Evolutionary conservation across 2,329 filamentous ascomycete species (phyloP).

Genomic region (Phialophora verrucosa): DNA sequence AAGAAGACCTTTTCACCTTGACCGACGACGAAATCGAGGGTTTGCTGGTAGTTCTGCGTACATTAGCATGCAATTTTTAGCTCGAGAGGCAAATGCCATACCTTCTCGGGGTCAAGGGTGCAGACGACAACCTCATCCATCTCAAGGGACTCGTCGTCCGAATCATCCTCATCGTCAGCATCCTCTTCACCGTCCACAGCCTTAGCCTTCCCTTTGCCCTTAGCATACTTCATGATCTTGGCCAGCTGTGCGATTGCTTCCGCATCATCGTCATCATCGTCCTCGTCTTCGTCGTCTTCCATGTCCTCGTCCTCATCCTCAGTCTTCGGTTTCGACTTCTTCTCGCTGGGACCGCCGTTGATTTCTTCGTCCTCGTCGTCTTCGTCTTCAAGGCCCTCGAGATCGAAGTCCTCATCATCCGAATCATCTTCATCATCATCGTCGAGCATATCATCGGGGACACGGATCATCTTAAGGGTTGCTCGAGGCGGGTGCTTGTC

Average conservation of each 20-base stretch:
- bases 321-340: conserved; percentile 82
- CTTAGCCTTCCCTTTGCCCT: conserved; percentile 74
- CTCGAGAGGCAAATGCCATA: conserved; percentile 51
- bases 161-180: conserved; percentile 56
- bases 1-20: conserved; percentile 93
- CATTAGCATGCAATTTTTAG: conserved; percentile 9
- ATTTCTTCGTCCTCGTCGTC: conserved; percentile 65
- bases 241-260: conserved; percentile 55
- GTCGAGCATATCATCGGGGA: conserved; percentile 62
- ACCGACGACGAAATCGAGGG: conserved; percentile 88
- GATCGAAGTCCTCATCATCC: conserved; percentile 46
- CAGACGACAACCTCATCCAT: conserved; percentile 82
- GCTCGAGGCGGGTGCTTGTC: conserved; percentile 64
- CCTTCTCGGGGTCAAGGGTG: conserved; percentile 90
- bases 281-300: conserved; percentile 73
- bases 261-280: conserved; percentile 61
- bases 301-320: conserved; percentile 77
- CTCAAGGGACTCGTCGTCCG: conserved; percentile 64
- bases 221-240: conserved; percentile 58
- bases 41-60: conserved; percentile 85
- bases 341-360: conserved; percentile 74
- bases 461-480: conserved; percentile 88
- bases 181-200: conserved; percentile 68
- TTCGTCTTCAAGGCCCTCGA: conserved; percentile 49
- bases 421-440: conserved; percentile 63